phyloP scores from a whole-genome alignment of 139 green algal species.

The Chlorella sorokiniana region DNA sequence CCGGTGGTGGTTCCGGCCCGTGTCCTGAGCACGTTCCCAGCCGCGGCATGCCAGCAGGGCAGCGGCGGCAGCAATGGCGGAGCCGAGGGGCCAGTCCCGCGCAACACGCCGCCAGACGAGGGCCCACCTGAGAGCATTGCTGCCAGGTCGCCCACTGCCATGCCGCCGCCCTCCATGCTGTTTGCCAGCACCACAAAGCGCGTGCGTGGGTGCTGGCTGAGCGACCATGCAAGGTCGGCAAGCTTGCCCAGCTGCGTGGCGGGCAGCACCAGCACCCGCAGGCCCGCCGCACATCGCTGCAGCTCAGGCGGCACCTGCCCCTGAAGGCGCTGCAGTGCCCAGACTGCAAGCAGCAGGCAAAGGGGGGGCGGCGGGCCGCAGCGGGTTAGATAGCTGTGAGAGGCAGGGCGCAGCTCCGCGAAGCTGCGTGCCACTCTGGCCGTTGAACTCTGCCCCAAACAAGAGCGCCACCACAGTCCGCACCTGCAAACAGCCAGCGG shows the following conservation, averaged over 20 bases:
- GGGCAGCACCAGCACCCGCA: constrained; percentile 27
- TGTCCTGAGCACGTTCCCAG: too few species aligned
- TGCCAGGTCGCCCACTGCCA: not conserved
- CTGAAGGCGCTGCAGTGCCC: not conserved
- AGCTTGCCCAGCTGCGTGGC: constrained; percentile 12
- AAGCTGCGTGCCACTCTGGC: not conserved
- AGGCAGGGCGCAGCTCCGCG: not conserved
- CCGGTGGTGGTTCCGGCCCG: too few species aligned
- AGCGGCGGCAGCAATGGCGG: not conserved
- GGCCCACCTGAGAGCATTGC: constrained; percentile 27
- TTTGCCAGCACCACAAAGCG: constrained; percentile 17
- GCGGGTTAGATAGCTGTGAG: too few species aligned
- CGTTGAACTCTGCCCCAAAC: not conserved
- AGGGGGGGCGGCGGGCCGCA: not conserved
- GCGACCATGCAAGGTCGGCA: constrained; percentile 31
- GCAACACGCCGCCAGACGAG: too few species aligned
- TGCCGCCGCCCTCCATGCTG: not conserved
- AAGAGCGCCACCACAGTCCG: not conserved
- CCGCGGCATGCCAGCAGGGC: too few species aligned
- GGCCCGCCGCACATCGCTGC: not conserved
- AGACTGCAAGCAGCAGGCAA: not conserved
- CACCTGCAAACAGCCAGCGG: constrained; percentile 25
- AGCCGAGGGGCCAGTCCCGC: too few species aligned
- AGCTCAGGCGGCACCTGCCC: not conserved
- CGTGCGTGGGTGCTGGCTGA: constrained; percentile 29